These are phyloP conservation scores for Teratosphaeria gauchensis DNA, from an alignment of 2,329 filamentous ascomycete species.

Conservation along the genomic window DNA sequence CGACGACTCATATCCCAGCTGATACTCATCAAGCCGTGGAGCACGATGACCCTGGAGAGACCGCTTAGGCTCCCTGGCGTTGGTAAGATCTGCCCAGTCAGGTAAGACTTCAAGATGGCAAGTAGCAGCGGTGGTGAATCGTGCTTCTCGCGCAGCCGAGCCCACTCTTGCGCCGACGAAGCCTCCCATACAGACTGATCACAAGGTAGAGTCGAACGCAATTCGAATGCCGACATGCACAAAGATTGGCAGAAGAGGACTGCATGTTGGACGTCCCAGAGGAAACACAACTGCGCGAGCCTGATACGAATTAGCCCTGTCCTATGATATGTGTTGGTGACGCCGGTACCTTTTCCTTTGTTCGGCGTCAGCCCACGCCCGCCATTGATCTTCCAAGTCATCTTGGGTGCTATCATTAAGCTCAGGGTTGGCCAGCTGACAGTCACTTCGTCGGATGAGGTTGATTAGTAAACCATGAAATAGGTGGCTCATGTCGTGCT, in stretches of 20 bases:
- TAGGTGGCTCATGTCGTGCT: not conserved
- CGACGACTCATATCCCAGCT: not conserved
- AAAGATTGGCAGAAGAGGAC: not conserved
- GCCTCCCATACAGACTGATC: not conserved
- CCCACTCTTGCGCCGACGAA: not conserved
- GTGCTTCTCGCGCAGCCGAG: not conserved
- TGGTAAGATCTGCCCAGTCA: not conserved
- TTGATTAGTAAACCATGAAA: not conserved
- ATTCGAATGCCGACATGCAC: not conserved
- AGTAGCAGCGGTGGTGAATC: not conserved
- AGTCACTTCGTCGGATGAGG: not conserved
- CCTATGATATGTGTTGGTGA: not conserved
- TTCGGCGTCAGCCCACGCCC: not conserved
- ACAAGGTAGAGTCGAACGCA: not conserved
- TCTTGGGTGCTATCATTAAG: not conserved
- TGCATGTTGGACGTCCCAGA: not conserved
- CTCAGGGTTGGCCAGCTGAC: not conserved
- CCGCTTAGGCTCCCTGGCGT: not conserved
- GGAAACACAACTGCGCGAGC: not conserved
- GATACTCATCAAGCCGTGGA: not conserved
- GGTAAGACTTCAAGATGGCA: not conserved
- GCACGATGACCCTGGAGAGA: not conserved
- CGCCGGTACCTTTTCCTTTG: not conserved
- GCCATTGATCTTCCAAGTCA: not conserved
- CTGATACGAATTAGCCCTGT: not conserved